A percentile compares a stretch with the other conserved stretches of the same genome.
These are phyloP conservation scores for Chrysoporthe austroafricana DNA, from an alignment of 2,329 filamentous ascomycete genomes.

Conservation along the genomic window DNA sequence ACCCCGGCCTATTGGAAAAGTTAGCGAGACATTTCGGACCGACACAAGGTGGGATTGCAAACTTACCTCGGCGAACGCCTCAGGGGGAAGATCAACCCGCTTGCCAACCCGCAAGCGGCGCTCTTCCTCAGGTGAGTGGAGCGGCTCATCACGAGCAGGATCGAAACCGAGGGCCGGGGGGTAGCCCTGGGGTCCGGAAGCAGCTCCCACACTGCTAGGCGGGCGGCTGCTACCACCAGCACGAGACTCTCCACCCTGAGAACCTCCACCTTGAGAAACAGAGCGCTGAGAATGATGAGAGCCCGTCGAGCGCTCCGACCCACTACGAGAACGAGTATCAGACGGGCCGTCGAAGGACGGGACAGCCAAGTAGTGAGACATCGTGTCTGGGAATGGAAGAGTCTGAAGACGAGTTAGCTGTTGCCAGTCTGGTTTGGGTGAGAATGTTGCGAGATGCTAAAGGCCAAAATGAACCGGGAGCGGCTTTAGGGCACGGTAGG, in stretches of 20 bases:
- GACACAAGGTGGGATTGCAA: background rate
- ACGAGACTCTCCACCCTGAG: slow-evolving; percentile 11
- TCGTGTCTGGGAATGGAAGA: slow-evolving; percentile 1
- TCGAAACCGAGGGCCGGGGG: slow-evolving; percentile 45
- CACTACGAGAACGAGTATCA: slow-evolving; percentile 25
- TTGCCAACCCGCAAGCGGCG: slow-evolving; percentile 37
- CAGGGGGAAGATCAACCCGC: slow-evolving; percentile 61
- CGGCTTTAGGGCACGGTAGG: background rate
- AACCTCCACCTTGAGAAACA: slow-evolving; percentile 16
- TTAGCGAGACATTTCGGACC: slow-evolving; percentile 26
- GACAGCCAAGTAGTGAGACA: slow-evolving; percentile 23
- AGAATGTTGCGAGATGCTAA: background rate
- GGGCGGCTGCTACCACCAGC: slow-evolving; percentile 26
- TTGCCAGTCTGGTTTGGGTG: background rate
- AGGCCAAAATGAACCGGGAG: background rate
- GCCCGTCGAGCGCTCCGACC: slow-evolving; percentile 18
- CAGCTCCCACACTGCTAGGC: slow-evolving; percentile 18
- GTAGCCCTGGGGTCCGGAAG: slow-evolving; percentile 19
- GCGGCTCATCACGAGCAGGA: slow-evolving; percentile 40
- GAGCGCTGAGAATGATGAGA: slow-evolving; percentile 21
- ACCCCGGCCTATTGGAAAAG: slow-evolving; percentile 31
- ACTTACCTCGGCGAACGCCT: slow-evolving; percentile 55
- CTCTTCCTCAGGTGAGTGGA: background rate
- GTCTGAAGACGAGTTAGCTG: background rate
- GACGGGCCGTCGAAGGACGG: slow-evolving; percentile 26